Evolutionary conservation across 1,284 basidiomycete genomes (phyloP), one percentile per base, ranked within the genome.

Genomic region (Boletus mariae): DNA sequence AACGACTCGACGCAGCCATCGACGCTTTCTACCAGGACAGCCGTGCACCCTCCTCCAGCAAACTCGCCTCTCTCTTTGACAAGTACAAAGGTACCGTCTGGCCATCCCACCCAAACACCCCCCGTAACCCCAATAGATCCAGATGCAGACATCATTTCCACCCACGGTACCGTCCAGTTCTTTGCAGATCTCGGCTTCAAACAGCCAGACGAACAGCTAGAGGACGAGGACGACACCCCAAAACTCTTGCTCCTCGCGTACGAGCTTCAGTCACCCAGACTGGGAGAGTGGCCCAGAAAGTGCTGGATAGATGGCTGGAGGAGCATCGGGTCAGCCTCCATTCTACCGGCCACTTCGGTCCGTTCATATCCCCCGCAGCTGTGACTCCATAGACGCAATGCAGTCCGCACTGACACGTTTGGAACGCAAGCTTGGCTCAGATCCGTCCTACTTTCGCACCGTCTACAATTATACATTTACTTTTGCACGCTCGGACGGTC

Each of bases 381-480:
- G 81, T 61, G 94, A 96, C 69, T 79, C 84, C 12, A 75, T 93
- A 57, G 70, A 78, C 2, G 75, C 71, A 9, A 92, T 96, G 84
- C 82, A 82, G 63, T 62, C 67, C 2, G 71, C 80, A 15, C 73
- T 96, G 13, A 67, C 75, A 1, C 74, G 71, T 31, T 72, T 96
- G 53, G 78, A 85, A 40, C 71, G 76, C 47, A 82, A 83, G 63
- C 82, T 96, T 40, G 79, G 77, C 25, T 74, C 78, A 7, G 86
- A 95, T 63, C 75, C 84, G 0, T 75, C 70, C 0, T 93, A 93
- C 71, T 98, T 96, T 74, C 82, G 82, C 58, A 83, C 85, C 58
- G 92, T 98, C 10, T 99, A 98, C 74, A 82, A 82, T 60, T 89
- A 87, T 71, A 90, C 92, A 0, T 99, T 98, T 65, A 83, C 87